Evolutionary conservation across 2,329 filamentous ascomycete species (phyloP).

Genomic region (Aspergillus proliferans): DNA sequence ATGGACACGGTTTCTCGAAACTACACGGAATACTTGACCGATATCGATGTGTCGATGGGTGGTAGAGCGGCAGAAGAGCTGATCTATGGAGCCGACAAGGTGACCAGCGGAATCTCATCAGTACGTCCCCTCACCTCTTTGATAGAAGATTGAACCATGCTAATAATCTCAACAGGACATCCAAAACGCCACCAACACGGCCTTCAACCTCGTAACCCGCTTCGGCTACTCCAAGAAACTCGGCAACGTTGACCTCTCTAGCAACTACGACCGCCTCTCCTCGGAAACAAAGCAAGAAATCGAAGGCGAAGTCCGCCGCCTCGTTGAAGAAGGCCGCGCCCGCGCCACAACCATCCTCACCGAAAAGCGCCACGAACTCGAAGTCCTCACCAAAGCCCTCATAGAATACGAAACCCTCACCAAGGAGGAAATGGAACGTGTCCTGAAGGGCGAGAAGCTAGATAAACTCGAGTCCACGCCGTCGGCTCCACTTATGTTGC

Average conservation of each 20-base stretch:
- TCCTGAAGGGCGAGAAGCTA: slow-evolving; percentile 79
- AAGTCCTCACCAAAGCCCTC: slow-evolving; percentile 78
- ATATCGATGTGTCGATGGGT: slow-evolving; percentile 74
- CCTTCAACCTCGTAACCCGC: slow-evolving; percentile 80
- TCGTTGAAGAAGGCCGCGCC: slow-evolving; percentile 73
- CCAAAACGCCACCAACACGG: slow-evolving; percentile 69
- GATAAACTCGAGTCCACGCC: slow-evolving; percentile 56
- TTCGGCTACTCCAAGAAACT: slow-evolving; percentile 85
- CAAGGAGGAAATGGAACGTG: slow-evolving; percentile 81
- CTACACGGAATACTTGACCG: slow-evolving; percentile 74
- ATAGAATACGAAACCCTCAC: slow-evolving; percentile 92
- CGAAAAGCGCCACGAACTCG: slow-evolving; percentile 74
- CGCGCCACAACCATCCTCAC: slow-evolving; percentile 67
- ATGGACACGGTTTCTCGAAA: slow-evolving; percentile 88
- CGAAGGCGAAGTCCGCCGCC: slow-evolving; percentile 77
- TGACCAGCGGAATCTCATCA: slow-evolving; percentile 78
- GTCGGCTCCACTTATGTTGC: slow-evolving; percentile 58
- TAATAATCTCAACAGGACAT: slow-evolving; percentile 58
- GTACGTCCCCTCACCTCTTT: slow-evolving; percentile 45
- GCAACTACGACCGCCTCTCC: slow-evolving; percentile 74
- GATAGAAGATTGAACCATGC: slow-evolving; percentile 3
- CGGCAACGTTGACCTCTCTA: slow-evolving; percentile 81
- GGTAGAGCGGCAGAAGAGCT: slow-evolving; percentile 87
- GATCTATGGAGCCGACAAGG: slow-evolving; percentile 82
- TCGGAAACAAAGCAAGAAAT: slow-evolving; percentile 81